These are phyloP conservation scores for Chlorella variabilis DNA, from an alignment of 163 green algal genomes.

Conservation along the genomic window DNA sequence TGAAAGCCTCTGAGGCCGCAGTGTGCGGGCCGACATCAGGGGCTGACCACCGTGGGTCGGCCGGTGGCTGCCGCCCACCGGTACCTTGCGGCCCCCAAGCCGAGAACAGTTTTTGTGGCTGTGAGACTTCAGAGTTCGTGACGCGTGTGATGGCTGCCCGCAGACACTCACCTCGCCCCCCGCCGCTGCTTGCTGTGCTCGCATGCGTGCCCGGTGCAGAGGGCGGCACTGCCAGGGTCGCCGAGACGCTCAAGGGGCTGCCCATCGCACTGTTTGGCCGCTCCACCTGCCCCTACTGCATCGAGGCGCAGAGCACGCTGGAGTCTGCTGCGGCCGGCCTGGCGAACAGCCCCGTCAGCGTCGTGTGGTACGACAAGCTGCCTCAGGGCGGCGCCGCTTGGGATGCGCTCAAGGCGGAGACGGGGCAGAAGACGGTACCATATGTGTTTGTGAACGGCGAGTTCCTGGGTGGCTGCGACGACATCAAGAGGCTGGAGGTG, in stretches of 20 bases:
- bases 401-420: constrained; percentile 2
- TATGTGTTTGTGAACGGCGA: constrained; percentile 28
- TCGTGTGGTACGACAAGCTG: constrained; percentile 25
- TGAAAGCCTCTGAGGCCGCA: too few relatives aligned
- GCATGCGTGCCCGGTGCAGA: not conserved
- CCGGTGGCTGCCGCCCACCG: too few relatives aligned
- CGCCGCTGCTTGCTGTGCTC: too few relatives aligned
- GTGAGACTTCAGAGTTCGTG: too few relatives aligned
- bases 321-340: not conserved
- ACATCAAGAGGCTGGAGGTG: constrained; percentile 13
- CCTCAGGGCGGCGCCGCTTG: not conserved
- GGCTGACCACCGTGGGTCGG: too few relatives aligned
- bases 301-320: constrained; percentile 22
- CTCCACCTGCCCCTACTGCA: constrained; percentile 12
- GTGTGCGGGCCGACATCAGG: too few relatives aligned
- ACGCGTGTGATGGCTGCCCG: too few relatives aligned
- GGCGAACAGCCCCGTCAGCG: not conserved
- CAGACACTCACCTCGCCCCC: too few relatives aligned
- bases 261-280: constrained; percentile 16
- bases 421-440: constrained; percentile 15
- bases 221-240: not conserved
- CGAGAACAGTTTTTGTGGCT: too few relatives aligned
- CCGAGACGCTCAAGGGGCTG: constrained; percentile 11
- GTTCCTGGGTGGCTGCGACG: constrained; percentile 33
- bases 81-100: too few relatives aligned